Conservation (phyloP, 257 asterid species). For the Coffea eugenioides region DNA sequence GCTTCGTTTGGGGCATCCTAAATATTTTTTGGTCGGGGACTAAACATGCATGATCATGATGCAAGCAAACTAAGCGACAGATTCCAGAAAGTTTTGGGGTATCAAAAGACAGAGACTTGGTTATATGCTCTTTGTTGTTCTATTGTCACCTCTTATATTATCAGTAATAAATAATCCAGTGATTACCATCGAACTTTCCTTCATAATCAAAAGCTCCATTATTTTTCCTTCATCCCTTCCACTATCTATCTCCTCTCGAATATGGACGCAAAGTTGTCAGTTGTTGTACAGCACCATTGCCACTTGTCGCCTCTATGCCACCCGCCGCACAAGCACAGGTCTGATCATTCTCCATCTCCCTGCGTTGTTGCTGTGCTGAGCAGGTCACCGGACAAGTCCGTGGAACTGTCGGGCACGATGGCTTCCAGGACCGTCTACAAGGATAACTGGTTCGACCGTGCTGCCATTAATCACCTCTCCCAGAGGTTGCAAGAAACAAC, state of each 20-base stretch:
- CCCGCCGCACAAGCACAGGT: slow-evolving; percentile 34
- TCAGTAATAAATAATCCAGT: neutral
- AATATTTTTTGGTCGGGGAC: no score
- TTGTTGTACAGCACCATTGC: slow-evolving; percentile 20
- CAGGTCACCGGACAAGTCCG: slow-evolving; percentile 18
- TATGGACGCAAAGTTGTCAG: slow-evolving; percentile 36
- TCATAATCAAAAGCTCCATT: neutral
- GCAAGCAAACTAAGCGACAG: neutral
- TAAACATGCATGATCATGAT: slow-evolving; percentile 2
- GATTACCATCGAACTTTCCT: neutral
- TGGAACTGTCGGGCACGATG: neutral
- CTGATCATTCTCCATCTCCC: slow-evolving; percentile 9
- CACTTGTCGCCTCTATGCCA: slow-evolving; percentile 21
- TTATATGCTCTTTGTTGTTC: neutral
- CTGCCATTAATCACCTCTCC: slow-evolving; percentile 78
- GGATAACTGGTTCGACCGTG: slow-evolving; percentile 66
- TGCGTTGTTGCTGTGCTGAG: slow-evolving; percentile 26
- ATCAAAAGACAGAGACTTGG: neutral
- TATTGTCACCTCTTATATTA: neutral
- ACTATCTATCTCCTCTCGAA: neutral
- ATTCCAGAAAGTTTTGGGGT: neutral
- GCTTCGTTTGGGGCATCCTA: neutral
- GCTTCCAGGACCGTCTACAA: slow-evolving; percentile 37
- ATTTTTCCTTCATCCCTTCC: neutral
- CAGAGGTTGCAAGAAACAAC: slow-evolving; percentile 53